Evolutionary conservation across 352 stramenopile species (phyloP).

Genomic region (Globisporangium iwayamae): DNA sequence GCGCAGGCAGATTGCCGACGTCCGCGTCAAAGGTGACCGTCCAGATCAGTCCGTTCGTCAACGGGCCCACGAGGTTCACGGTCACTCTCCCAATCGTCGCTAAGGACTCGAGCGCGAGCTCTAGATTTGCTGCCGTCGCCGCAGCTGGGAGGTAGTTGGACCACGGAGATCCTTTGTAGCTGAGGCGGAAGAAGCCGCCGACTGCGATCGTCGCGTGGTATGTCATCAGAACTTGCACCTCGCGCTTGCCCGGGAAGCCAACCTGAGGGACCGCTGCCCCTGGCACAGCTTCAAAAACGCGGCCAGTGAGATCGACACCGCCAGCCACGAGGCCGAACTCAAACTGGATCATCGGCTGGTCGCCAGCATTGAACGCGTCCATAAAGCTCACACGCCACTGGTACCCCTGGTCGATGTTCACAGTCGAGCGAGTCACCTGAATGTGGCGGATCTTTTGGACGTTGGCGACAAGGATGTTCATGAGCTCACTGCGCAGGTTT

Average conservation of each 20-base stretch:
- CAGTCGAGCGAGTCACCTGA: conserved; percentile 48
- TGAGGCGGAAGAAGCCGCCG: conserved; percentile 65
- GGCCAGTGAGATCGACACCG: conserved; percentile 26
- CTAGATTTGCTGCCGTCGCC: conserved; percentile 31
- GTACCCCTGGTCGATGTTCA: conserved; percentile 66
- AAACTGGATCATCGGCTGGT: conserved; percentile 69
- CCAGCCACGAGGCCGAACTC: conserved; percentile 25
- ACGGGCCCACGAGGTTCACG: conserved; percentile 28
- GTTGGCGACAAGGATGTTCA: conserved; percentile 70
- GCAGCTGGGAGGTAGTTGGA: conserved; percentile 58
- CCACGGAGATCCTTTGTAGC: conserved; percentile 70
- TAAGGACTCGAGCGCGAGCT: conserved; percentile 57
- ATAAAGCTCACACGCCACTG: conserved; percentile 79
- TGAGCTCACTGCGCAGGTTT: conserved; percentile 81
- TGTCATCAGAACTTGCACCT: conserved; percentile 75
- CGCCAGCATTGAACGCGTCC: conserved; percentile 31
- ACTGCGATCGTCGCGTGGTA: conserved; percentile 37
- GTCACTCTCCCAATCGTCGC: conserved; percentile 61
- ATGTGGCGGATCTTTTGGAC: conserved; percentile 36
- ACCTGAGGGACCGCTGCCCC: conserved; percentile 37
- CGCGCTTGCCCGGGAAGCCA: conserved; percentile 54
- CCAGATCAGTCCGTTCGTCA: conserved; percentile 53
- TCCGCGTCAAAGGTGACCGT: conserved; percentile 78
- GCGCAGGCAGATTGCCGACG: conserved; percentile 47
- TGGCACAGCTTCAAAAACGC: conserved; percentile 46